Evolutionary conservation across 116 monocot genomes (phyloP).

Genomic region (Dioscorea cayenensis): DNA sequence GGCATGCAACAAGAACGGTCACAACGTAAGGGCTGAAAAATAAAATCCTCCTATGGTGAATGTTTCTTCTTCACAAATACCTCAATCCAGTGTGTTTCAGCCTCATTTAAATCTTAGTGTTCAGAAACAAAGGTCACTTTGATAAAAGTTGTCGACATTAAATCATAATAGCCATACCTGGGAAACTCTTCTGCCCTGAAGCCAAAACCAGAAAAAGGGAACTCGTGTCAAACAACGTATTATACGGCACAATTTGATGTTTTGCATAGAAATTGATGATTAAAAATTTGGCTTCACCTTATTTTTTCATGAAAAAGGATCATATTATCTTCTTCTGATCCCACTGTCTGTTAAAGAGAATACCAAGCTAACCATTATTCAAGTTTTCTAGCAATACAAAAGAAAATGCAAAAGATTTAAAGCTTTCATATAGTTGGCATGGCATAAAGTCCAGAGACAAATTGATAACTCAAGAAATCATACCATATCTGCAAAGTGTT

Average conservation of each 20-base stretch:
- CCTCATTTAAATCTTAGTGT: neutral
- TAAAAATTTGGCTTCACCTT: conserved; percentile 27
- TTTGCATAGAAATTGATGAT: neutral
- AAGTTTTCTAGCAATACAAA: neutral
- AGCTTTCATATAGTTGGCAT: neutral
- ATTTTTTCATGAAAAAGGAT: conserved; percentile 93
- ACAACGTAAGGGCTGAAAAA: conserved; percentile 65
- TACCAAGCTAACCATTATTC: neutral
- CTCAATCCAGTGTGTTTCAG: neutral
- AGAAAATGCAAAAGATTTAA: neutral
- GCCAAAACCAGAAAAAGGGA: neutral
- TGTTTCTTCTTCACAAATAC: neutral
- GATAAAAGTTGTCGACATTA: neutral
- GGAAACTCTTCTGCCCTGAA: conserved; percentile 81
- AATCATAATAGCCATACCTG: conserved; percentile 41
- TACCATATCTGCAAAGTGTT: conserved; percentile 89
- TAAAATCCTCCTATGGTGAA: neutral
- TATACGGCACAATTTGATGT: neutral
- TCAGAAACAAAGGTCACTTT: neutral
- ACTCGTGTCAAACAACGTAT: neutral
- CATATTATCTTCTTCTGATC: conserved; percentile 88
- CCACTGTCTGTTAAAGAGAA: conserved; percentile 47
- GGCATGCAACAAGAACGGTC: conserved; percentile 58
- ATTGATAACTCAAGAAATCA: neutral
- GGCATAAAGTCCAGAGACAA: neutral